A percentile compares a stretch with the other conserved stretches of the same genome.
These are phyloP conservation scores for Phalaenopsis equestris DNA, from an alignment of 106 monocot genomes.

Conservation along the genomic window DNA sequence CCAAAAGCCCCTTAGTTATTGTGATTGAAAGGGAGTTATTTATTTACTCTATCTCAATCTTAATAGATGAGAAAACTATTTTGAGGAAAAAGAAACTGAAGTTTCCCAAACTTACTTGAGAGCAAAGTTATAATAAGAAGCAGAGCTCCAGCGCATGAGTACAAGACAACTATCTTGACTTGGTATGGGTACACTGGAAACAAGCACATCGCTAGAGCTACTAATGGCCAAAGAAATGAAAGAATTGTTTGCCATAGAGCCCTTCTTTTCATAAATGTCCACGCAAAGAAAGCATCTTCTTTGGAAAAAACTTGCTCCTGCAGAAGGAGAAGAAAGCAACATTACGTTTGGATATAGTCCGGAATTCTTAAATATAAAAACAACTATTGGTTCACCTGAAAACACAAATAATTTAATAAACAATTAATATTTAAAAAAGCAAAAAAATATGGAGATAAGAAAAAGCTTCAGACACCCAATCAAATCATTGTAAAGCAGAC, in stretches of 20 bases:
- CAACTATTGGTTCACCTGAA: no score
- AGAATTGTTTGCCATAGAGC: constrained; percentile 4
- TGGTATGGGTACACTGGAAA: constrained; percentile 50
- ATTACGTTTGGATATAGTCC: neutral
- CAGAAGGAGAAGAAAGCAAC: neutral
- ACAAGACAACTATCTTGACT: constrained; percentile 93
- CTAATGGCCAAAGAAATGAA: constrained; percentile 64
- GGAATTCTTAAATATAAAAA: no score
- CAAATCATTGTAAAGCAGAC: no score
- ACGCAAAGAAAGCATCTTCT: constrained; percentile 92
- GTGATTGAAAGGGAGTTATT: neutral
- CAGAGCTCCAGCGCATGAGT: constrained; percentile 84
- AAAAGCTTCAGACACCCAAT: no score
- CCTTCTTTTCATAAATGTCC: constrained; percentile 43
- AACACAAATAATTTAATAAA: no score
- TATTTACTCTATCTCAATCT: neutral
- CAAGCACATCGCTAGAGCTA: constrained; percentile 2
- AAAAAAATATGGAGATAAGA: no score
- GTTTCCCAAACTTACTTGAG: constrained; percentile 40
- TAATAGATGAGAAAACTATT: neutral
- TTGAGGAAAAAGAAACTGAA: neutral
- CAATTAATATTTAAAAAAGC: no score
- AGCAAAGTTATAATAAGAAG: constrained; percentile 69
- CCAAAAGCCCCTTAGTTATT: neutral
- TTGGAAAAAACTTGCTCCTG: constrained; percentile 95